Percentiles rank a stretch among this genome's conserved stretches.
Evolutionary conservation across 2,329 filamentous ascomycete species (phyloP).

Genomic region (Exophiala sp.): DNA sequence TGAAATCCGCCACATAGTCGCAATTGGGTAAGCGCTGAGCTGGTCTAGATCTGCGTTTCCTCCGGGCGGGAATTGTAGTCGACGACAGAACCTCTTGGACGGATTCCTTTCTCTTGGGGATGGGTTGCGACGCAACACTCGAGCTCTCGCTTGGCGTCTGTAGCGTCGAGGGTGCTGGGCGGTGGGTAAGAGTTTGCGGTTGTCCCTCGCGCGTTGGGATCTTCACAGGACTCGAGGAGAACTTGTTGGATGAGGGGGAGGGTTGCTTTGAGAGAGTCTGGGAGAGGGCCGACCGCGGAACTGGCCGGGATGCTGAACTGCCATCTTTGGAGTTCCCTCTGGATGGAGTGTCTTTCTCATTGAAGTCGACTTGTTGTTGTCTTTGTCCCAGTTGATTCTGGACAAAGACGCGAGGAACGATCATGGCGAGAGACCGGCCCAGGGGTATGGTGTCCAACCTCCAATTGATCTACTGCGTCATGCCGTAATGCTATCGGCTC

Average conservation of each 20-base stretch:
- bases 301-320: slow-evolving; percentile 3
- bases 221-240: slow-evolving; percentile 17
- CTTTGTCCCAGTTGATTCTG: slow-evolving; percentile 33
- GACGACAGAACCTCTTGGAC: slow-evolving; percentile 46
- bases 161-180: slow-evolving; percentile 11
- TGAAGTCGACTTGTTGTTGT: slow-evolving; percentile 22
- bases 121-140: not conserved
- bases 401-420: slow-evolving; percentile 39
- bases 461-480: slow-evolving; percentile 1
- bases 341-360: slow-evolving; percentile 15
- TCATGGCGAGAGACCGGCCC: slow-evolving; percentile 31
- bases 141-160: slow-evolving; percentile 7
- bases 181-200: slow-evolving; percentile 2
- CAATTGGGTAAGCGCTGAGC: slow-evolving; percentile 38
- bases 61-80: slow-evolving; percentile 53
- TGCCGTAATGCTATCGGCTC: not conserved
- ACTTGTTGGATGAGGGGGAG: slow-evolving; percentile 1
- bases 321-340: slow-evolving; percentile 3
- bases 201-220: slow-evolving; percentile 12
- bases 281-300: slow-evolving; percentile 14
- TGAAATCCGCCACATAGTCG: slow-evolving; percentile 46
- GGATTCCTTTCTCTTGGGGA: slow-evolving; percentile 19
- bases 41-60: slow-evolving; percentile 37
- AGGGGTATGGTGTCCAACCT: not conserved
- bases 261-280: slow-evolving; percentile 13